These are phyloP conservation scores for Xylaria sp. DNA, from an alignment of 2,329 filamentous ascomycete genomes.

Conservation along the genomic window DNA sequence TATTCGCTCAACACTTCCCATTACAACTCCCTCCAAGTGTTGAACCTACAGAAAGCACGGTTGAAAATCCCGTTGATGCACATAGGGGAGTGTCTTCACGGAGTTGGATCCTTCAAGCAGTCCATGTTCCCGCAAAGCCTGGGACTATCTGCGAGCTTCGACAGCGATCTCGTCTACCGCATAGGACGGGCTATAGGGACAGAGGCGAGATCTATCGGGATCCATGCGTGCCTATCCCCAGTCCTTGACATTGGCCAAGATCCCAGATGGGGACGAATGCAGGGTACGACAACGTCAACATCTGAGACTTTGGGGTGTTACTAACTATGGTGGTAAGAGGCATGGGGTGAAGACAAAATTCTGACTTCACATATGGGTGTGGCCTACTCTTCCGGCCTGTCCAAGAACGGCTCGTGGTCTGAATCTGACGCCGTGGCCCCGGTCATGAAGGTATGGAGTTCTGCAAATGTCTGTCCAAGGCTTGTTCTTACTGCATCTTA, in stretches of 20 bases:
- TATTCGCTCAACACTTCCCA: constrained; percentile 46
- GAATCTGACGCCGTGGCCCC: constrained; percentile 47
- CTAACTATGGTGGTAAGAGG: constrained; percentile 35
- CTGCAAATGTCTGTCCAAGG: neutral
- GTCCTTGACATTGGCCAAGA: constrained; percentile 49
- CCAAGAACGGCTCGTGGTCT: constrained; percentile 47
- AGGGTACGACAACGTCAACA: constrained; percentile 32
- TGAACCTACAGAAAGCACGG: constrained; percentile 42
- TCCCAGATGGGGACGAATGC: constrained; percentile 47
- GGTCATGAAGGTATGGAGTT: constrained; percentile 42
- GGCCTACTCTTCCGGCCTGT: constrained; percentile 46
- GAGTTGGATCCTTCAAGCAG: constrained; percentile 48
- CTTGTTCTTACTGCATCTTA: neutral
- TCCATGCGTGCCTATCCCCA: constrained; percentile 48
- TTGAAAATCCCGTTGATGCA: constrained; percentile 47
- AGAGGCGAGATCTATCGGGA: constrained; percentile 47
- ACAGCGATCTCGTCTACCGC: constrained; percentile 44
- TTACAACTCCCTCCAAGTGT: constrained; percentile 45
- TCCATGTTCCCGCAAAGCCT: constrained; percentile 49
- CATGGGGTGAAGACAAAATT: constrained; percentile 50
- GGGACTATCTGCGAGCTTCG: constrained; percentile 46
- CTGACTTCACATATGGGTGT: constrained; percentile 49
- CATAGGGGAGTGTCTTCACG: constrained; percentile 48
- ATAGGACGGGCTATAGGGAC: constrained; percentile 46
- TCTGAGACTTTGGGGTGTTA: neutral